phyloP scores from a whole-genome alignment of 73 alveolate genomes.

The Paramecium sexaurelia region DNA sequence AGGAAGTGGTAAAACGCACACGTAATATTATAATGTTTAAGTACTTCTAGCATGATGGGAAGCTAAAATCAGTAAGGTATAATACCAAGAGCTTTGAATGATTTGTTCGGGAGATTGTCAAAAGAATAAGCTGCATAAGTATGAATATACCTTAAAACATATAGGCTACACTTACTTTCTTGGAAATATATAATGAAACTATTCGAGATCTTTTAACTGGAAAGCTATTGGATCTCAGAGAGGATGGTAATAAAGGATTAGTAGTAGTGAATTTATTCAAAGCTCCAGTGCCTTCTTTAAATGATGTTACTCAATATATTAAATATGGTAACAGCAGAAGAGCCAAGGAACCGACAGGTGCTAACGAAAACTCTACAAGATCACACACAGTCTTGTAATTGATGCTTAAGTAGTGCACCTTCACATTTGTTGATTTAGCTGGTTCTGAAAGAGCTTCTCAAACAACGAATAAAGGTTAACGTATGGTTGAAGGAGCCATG shows the following conservation, averaged over 20 bases:
- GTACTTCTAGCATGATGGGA: conserved; percentile 84
- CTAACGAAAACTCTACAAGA: conserved; percentile 87
- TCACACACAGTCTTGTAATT: conserved; percentile 81
- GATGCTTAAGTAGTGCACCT: conserved; percentile 12
- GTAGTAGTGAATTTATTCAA: conserved; percentile 58
- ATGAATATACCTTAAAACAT: conserved; percentile 35
- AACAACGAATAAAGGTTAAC: conserved; percentile 79
- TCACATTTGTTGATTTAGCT: conserved; percentile 82
- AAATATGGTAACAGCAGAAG: conserved; percentile 66
- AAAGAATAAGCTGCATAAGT: conserved; percentile 50
- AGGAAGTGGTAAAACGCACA: conserved; percentile 90
- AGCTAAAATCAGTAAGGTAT: conserved; percentile 18
- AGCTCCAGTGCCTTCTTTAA: conserved; percentile 62
- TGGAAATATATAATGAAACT: conserved; percentile 91
- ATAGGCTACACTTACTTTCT: conserved; percentile 75
- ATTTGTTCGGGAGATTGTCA: not conserved
- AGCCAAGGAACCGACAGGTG: conserved; percentile 91
- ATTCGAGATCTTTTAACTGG: conserved; percentile 83
- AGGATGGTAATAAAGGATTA: conserved; percentile 50
- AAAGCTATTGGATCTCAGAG: conserved; percentile 57
- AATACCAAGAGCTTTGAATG: conserved; percentile 63
- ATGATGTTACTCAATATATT: conserved; percentile 78
- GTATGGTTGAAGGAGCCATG: conserved; percentile 91
- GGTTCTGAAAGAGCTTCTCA: conserved; percentile 90
- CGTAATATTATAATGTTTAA: not conserved